phyloP scores from a whole-genome alignment of 805 yeast genomes.

The Wickerhamiella nectarea region DNA sequence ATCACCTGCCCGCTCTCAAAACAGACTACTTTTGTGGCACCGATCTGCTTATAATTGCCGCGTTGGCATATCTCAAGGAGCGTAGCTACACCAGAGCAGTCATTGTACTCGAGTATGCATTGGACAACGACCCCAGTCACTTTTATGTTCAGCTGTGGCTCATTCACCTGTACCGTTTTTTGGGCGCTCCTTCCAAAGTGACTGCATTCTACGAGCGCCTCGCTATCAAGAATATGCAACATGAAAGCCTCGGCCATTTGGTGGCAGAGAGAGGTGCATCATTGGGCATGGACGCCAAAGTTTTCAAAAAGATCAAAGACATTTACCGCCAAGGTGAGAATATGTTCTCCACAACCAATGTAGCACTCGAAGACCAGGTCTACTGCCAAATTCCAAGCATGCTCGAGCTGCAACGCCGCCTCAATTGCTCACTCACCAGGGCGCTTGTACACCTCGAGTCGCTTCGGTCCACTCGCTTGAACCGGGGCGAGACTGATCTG shows the following conservation, averaged over 20 bases:
- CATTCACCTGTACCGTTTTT: slow-evolving; percentile 41
- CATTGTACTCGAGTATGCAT: slow-evolving; percentile 44
- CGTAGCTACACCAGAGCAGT: slow-evolving; percentile 29
- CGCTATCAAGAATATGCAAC: slow-evolving; percentile 61
- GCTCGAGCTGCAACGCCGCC: slow-evolving; percentile 41
- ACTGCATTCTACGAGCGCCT: slow-evolving; percentile 38
- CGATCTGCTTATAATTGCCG: slow-evolving; percentile 47
- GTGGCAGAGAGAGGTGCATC: slow-evolving; percentile 37
- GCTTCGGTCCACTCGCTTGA: slow-evolving; percentile 16
- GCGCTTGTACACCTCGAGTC: slow-evolving; percentile 22
- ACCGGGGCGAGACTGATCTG: slow-evolving; percentile 13
- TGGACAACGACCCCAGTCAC: slow-evolving; percentile 49
- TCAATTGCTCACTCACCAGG: slow-evolving; percentile 38
- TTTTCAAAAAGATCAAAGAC: slow-evolving; percentile 28
- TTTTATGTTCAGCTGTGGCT: slow-evolving; percentile 62
- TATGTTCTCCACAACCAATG: slow-evolving; percentile 34
- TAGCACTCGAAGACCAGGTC: slow-evolving; percentile 44
- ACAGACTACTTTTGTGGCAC: slow-evolving; percentile 61
- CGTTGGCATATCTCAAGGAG: slow-evolving; percentile 27
- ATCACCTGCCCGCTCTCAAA: slow-evolving; percentile 29
- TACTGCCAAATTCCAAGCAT: slow-evolving; percentile 59
- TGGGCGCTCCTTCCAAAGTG: slow-evolving; percentile 45
- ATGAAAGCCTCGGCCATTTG: slow-evolving; percentile 47
- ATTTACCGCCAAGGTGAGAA: slow-evolving; percentile 45
- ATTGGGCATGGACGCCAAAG: slow-evolving; percentile 30